These are phyloP conservation scores for Spathaspora girioi DNA, from an alignment of 805 yeast species.

Conservation along the genomic window DNA sequence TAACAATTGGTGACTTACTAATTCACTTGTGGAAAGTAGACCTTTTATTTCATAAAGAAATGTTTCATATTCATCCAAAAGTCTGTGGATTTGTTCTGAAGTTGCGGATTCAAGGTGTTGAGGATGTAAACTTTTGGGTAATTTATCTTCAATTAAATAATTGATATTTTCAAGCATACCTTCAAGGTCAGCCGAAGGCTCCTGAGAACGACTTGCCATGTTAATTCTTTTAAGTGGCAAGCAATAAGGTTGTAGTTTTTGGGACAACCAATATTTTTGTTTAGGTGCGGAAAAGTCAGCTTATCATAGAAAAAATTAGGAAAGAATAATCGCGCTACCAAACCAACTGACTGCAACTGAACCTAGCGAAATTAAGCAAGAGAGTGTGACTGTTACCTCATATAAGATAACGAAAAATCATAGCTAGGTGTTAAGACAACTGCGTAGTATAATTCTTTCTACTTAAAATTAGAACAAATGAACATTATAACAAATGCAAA, in stretches of 20 bases:
- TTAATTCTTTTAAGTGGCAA: not conserved
- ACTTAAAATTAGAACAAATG: no score
- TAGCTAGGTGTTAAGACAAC: no score
- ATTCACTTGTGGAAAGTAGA: slow-evolving; percentile 9
- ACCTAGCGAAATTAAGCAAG: no score
- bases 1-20: slow-evolving; percentile 12
- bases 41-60: slow-evolving; percentile 12
- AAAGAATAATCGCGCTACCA: no score
- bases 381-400: no score
- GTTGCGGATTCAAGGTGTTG: not conserved
- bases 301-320: no score
- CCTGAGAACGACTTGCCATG: not conserved
- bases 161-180: not conserved
- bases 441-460: no score
- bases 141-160: slow-evolving; percentile 1
- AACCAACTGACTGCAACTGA: no score
- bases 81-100: not conserved
- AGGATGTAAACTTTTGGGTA: slow-evolving; percentile 2
- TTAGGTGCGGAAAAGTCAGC: no score
- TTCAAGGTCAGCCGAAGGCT: not conserved
- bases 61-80: slow-evolving; percentile 16
- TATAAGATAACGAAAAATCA: no score
- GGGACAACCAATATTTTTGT: no score
- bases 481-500: no score
- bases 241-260: not conserved